Evolutionary conservation across 1,139 yeast genomes (phyloP), one percentile per base, ranked within the genome.

Genomic region (Hemisphaericaspora subhashii): DNA sequence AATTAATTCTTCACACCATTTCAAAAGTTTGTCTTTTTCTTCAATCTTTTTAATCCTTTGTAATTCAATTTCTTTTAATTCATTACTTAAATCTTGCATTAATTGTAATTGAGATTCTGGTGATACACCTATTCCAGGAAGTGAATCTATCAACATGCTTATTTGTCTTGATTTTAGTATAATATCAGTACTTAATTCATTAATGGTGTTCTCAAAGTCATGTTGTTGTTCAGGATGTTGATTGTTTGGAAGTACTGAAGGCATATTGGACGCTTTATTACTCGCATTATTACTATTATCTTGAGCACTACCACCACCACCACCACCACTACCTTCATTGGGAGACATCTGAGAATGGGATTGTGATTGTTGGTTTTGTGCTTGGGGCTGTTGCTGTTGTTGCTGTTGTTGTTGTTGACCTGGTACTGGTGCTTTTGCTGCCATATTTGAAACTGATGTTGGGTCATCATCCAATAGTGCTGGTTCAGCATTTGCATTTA

Each of bases 101-200:
- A 76, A 72, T 26, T 66, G 65, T 56, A 89, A 58, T 60, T 92
- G 98, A 38, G 79, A 82, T 31, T 74, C 77, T 22, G 87, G 87
- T 2, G 90, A 80, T 1, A 86, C 89, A 11, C 95, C 96, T 3
- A 89, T 86, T 3, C 98, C 98, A 0, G 99, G 98, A 35, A 92
- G 66, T 2, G 95, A 81, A 55, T 87, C 95, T 23, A 92, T 89
- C 29, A 92, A 75, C 60, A 86, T 81, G 36, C 87, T 79, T 13
- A 90, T 86, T 57, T 92, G 98, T 49, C 95, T 75, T 3, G 95
- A 79, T 54, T 90, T 89, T 43, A 88, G 65, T 18, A 90, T 86
- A 14, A 92, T 77, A 56, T 92, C 98, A 0, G 86, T 79, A 2
- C 96, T 79, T 14, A 92, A 70, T 52, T 85, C 94, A 50, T 81